Percentiles rank a stretch among this genome's conserved stretches.
Evolutionary conservation across 1,284 basidiomycete genomes (phyloP).

Genomic region (Rhodotorula sp.): DNA sequence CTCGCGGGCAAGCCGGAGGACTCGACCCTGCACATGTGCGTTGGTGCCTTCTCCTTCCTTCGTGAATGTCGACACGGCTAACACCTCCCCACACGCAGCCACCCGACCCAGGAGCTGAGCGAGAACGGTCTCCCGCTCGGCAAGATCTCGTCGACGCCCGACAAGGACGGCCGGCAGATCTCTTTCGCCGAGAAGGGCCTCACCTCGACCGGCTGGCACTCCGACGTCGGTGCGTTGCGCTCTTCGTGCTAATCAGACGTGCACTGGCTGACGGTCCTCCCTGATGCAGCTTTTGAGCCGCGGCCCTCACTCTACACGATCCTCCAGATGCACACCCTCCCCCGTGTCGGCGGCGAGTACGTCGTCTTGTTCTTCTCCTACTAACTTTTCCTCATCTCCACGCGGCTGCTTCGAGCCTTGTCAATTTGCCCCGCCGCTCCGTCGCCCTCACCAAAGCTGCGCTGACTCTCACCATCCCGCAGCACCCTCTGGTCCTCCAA

Average conservation of each 20-base stretch:
- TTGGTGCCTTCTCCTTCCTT: not conserved
- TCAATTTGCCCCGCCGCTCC: too few species aligned
- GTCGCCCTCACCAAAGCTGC: too few species aligned
- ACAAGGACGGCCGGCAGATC: constrained; percentile 36
- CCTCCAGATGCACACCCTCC: constrained; percentile 57
- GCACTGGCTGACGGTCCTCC: constrained; percentile 26
- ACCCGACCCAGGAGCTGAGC: constrained; percentile 62
- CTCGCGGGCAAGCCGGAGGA: constrained; percentile 62
- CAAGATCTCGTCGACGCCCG: constrained; percentile 43
- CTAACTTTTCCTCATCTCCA: not conserved
- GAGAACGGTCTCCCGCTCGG: constrained; percentile 48
- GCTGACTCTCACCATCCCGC: not conserved
- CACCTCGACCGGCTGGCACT: constrained; percentile 30
- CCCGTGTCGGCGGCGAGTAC: constrained; percentile 54
- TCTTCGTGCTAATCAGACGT: not conserved
- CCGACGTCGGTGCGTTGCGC: not conserved
- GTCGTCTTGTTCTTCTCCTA: not conserved
- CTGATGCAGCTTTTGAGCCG: constrained; percentile 72
- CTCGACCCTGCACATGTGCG: constrained; percentile 54
- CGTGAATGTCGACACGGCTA: not conserved
- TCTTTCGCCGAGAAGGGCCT: constrained; percentile 39
- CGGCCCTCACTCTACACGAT: constrained; percentile 64
- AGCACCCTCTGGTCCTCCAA: constrained; percentile 48
- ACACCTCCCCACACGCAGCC: constrained; percentile 55
- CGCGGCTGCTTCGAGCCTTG: too few species aligned